Evolutionary conservation across 2,329 filamentous ascomycete genomes (phyloP), one percentile per base, ranked within the genome.

Genomic region (Neocatenulostroma microsporum): DNA sequence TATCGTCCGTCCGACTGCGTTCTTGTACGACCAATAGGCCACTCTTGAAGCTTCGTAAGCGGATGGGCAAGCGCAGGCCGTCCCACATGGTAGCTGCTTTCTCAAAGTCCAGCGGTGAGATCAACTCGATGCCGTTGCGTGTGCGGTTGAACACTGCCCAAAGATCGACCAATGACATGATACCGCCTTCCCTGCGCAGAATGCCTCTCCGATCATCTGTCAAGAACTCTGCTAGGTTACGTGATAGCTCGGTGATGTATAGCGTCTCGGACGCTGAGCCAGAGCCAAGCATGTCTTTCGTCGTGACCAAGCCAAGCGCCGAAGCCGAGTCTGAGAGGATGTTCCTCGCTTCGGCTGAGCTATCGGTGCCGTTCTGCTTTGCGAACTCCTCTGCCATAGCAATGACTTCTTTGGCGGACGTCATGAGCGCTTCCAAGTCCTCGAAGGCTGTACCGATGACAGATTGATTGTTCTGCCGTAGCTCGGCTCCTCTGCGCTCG

Each of bases 121-220:
- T 84, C 12, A 98, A 75, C 60, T 98, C 91, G 12, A 98, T 89
- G 6, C 89, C 91, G 34, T 89, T 89, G 36, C 89, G 77, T 20
- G 84, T 86, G 21, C 89, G 78, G 61, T 98, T 98, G 68, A 96
- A 96, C 46, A 93, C 78, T 19, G 87, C 85, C 87, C 87, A 95
- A 0, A 94, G 70, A 55, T 95, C 88, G 10, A 94, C 86, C 1
- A 95, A 69, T 24, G 78, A 89, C 57, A 94, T 84, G 50, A 94
- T 91, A 2, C 88, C 88, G 4, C 87, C 88, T 31, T 88, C 82
- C 44, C 76, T 79, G 39, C 78, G 78, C 15, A 94, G 67, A 1
- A 94, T 73, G 0, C 84, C 84, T 37, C 82, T 74, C 3, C 80
- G 71, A 58, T 94, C 87, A 57, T 94, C 87, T 0, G 85, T 89